Percentiles rank a stretch among this genome's conserved stretches.
These are phyloP conservation scores for Xylaria curta DNA, from an alignment of 495 filamentous ascomycete genomes.

Conservation along the genomic window DNA sequence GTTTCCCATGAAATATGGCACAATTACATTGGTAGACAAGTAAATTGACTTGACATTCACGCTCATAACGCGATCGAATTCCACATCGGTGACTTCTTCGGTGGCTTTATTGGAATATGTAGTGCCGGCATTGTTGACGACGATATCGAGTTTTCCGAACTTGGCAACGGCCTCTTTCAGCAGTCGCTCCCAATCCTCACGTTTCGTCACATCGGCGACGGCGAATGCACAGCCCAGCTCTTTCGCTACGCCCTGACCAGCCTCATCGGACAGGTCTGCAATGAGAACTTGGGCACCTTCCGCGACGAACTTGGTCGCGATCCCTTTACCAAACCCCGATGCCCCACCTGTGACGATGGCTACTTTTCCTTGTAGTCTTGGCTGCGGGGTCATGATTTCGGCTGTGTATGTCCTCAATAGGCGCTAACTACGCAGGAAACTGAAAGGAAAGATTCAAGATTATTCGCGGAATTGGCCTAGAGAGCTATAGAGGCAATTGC, in stretches of 20 bases:
- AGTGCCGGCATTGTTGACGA: constrained; percentile 76
- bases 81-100: constrained; percentile 67
- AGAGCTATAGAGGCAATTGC: background rate
- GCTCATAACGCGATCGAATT: constrained; percentile 70
- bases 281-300: constrained; percentile 66
- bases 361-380: constrained; percentile 54
- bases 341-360: constrained; percentile 61
- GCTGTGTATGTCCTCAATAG: background rate
- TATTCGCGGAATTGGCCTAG: too few relatives aligned
- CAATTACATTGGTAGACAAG: constrained; percentile 56
- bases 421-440: background rate
- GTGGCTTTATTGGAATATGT: constrained; percentile 70
- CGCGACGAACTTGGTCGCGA: constrained; percentile 60
- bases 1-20: constrained; percentile 62
- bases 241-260: constrained; percentile 53
- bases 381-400: constrained; percentile 30
- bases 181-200: constrained; percentile 55
- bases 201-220: constrained; percentile 58
- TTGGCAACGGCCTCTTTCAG: constrained; percentile 53
- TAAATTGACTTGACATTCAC: constrained; percentile 72
- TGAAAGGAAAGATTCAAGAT: background rate
- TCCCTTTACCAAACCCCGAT: constrained; percentile 66
- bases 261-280: constrained; percentile 64
- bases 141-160: constrained; percentile 61
- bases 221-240: constrained; percentile 51